A percentile compares a stretch with the other conserved stretches of the same genome.
Evolutionary conservation across 2,329 filamentous ascomycete species (phyloP).

Genomic region (Cercospora sp.): DNA sequence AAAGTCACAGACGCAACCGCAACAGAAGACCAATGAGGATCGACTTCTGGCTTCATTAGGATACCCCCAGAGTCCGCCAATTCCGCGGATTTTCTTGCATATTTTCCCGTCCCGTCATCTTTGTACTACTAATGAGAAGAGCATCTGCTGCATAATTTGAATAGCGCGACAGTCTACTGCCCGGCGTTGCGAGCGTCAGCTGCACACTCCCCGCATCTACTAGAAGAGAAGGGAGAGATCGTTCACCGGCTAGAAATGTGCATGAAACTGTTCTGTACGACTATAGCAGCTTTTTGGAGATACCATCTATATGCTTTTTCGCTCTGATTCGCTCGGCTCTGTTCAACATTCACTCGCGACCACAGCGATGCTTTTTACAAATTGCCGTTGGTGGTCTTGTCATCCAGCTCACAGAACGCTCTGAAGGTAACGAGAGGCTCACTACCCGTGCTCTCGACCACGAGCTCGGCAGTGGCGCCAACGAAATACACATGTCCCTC

Average conservation of each 20-base stretch:
- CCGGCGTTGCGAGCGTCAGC: neutral
- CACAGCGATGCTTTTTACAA: constrained; percentile 1
- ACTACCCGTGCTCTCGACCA: constrained; percentile 67
- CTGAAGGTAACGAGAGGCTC: constrained; percentile 85
- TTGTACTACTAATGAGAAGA: constrained; percentile 9
- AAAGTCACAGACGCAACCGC: neutral
- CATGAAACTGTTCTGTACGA: neutral
- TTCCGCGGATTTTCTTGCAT: constrained; percentile 7
- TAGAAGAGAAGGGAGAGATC: neutral
- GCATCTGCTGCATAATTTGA: neutral
- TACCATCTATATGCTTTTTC: constrained; percentile 5
- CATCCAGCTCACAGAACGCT: constrained; percentile 46
- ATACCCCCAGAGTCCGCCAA: constrained; percentile 10
- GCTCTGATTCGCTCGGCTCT: neutral
- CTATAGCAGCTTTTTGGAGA: neutral
- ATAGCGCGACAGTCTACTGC: neutral
- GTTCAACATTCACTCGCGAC: neutral
- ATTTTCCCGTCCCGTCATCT: neutral
- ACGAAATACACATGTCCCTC: constrained; percentile 61
- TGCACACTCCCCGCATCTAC: neutral
- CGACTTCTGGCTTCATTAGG: constrained; percentile 16
- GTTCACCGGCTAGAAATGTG: neutral
- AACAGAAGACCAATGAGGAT: constrained; percentile 5
- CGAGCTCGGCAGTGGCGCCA: constrained; percentile 79
- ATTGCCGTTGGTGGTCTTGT: constrained; percentile 21